Evolutionary conservation across 2,329 filamentous ascomycete genomes (phyloP).

Genomic region (Colletotrichum magnum): DNA sequence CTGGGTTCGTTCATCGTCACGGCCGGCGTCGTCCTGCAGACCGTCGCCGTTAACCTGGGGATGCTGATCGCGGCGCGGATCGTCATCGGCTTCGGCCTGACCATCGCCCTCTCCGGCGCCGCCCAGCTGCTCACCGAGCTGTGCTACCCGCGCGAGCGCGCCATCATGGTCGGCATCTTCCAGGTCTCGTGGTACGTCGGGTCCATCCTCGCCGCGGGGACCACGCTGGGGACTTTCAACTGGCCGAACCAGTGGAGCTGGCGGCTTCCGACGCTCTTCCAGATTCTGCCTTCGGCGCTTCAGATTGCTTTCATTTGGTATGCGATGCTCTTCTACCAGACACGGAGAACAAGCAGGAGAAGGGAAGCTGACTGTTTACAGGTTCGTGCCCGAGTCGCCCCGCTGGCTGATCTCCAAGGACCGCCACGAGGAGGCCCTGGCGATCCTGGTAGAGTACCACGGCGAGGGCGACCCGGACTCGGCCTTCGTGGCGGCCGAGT

Average conservation of each 20-base stretch:
- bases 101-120: conserved; percentile 65
- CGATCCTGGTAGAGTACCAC: conserved; percentile 57
- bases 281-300: conserved; percentile 52
- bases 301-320: conserved; percentile 55
- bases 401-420: conserved; percentile 50
- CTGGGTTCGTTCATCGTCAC: conserved; percentile 49
- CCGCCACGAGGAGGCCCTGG: conserved; percentile 48
- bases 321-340: too few species aligned
- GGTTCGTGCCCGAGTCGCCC: conserved; percentile 48
- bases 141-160: conserved; percentile 66
- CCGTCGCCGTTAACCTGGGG: conserved; percentile 49
- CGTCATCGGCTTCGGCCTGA: conserved; percentile 65
- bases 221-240: conserved; percentile 57
- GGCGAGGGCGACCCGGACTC: conserved; percentile 65
- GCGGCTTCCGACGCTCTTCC: conserved; percentile 50
- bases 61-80: conserved; percentile 68
- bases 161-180: conserved; percentile 66
- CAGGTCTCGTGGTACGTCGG: conserved; percentile 64
- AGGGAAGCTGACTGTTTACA: not conserved
- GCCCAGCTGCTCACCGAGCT: conserved; percentile 65
- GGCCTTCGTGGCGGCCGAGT: conserved; percentile 63
- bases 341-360: too few species aligned
- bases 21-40: conserved; percentile 48
- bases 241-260: conserved; percentile 54
- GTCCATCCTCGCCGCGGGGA: conserved; percentile 57